phyloP scores from a whole-genome alignment of 352 stramenopile genomes.

The Pythium chondricola region DNA sequence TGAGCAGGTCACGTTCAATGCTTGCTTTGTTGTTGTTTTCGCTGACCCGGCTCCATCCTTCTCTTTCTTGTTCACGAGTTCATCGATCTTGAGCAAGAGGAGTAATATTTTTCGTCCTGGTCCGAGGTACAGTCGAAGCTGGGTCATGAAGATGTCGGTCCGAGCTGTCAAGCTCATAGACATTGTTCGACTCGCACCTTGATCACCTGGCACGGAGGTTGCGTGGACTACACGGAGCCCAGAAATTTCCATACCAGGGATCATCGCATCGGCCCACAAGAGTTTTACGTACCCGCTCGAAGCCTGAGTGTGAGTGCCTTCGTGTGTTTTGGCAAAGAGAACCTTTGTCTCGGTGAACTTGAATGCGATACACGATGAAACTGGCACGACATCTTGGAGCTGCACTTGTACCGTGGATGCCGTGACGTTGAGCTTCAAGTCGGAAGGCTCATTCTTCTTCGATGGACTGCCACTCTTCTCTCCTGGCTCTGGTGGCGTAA shows the following conservation, averaged over 20 bases:
- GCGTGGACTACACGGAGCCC: too few species aligned
- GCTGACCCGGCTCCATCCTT: background rate
- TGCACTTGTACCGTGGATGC: conserved; percentile 1
- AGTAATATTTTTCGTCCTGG: conserved; percentile 36
- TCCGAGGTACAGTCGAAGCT: conserved; percentile 23
- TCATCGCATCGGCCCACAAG: conserved; percentile 6
- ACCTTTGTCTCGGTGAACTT: conserved; percentile 10
- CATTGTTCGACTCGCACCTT: conserved; percentile 5
- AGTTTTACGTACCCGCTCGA: conserved; percentile 15
- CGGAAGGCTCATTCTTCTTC: background rate
- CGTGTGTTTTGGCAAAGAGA: background rate
- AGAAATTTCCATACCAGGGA: too few species aligned
- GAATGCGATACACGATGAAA: conserved; percentile 10
- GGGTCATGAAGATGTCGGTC: conserved; percentile 11
- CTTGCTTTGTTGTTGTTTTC: conserved; percentile 20
- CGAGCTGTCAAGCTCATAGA: background rate
- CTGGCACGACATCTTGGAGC: conserved; percentile 7
- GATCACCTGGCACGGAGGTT: conserved; percentile 16
- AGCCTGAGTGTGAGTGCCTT: background rate
- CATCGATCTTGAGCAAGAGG: conserved; percentile 40
- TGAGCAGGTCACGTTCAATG: conserved; percentile 24
- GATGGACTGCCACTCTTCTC: background rate
- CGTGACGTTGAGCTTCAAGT: background rate
- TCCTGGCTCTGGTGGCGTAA: conserved; percentile 15
- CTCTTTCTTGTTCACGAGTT: conserved; percentile 26